Evolutionary conservation across 2,329 filamentous ascomycete genomes (phyloP).

Genomic region (Fusarium pseudoanthophilum): DNA sequence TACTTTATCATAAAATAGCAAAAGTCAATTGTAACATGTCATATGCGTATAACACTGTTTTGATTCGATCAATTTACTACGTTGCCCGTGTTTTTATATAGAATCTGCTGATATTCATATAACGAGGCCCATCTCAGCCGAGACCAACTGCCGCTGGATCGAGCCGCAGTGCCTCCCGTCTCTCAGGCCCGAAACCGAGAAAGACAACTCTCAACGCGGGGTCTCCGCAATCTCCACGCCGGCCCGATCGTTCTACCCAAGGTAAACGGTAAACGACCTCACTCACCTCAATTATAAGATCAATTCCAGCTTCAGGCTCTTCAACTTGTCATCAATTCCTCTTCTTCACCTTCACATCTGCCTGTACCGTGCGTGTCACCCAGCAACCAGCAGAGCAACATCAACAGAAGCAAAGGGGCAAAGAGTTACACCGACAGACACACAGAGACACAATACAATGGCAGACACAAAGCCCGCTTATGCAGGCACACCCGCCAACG

Average conservation of each 20-base stretch:
- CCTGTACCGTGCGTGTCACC: background rate
- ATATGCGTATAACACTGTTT: accelerated
- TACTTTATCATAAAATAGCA: background rate
- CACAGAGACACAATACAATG: conserved; percentile 3
- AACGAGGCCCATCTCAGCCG: conserved; percentile 20
- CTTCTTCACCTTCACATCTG: background rate
- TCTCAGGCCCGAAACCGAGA: conserved; percentile 1
- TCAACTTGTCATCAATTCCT: background rate
- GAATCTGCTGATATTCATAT: conserved; percentile 4
- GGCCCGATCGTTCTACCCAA: conserved; percentile 24
- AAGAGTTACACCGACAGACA: background rate
- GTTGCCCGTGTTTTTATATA: accelerated
- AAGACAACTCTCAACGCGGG: conserved; percentile 19
- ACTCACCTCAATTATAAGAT: conserved; percentile 29
- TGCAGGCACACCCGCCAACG: conserved; percentile 29
- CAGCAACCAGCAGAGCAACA: conserved; percentile 12
- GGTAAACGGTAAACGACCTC: conserved; percentile 5
- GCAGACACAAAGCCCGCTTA: conserved; percentile 28
- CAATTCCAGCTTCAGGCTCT: background rate
- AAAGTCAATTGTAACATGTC: too few relatives aligned
- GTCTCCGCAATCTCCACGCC: conserved; percentile 38
- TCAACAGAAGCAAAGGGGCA: background rate
- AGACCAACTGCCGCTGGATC: conserved; percentile 32
- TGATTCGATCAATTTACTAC: accelerated
- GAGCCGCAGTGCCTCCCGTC: background rate